phyloP scores from a whole-genome alignment of 2,329 filamentous ascomycete species.

The Penicillium verrucosum region DNA sequence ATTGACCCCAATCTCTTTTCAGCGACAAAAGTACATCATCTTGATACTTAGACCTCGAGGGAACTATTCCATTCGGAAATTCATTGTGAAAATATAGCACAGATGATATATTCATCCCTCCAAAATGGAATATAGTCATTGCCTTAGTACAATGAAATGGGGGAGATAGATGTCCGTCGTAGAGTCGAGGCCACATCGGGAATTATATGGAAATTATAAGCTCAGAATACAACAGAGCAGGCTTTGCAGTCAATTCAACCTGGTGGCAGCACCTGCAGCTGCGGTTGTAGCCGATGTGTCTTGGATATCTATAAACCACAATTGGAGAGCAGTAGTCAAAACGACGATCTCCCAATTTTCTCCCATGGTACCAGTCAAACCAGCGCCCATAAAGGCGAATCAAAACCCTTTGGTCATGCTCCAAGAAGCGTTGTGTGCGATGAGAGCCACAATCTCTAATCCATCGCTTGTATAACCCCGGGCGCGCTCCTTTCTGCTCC shows the following conservation, averaged over 20 bases:
- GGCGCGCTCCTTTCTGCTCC: constrained; percentile 9
- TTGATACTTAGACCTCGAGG: neutral
- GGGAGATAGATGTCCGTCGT: neutral
- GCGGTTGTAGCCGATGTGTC: neutral
- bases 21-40: neutral
- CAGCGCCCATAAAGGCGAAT: constrained; percentile 9
- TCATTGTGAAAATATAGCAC: neutral
- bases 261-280: neutral
- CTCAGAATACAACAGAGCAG: neutral
- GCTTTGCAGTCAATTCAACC: neutral
- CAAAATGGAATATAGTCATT: neutral
- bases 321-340: constrained; percentile 9
- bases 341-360: constrained; percentile 12
- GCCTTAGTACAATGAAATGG: neutral
- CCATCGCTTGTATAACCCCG: constrained; percentile 10
- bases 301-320: constrained; percentile 11
- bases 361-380: constrained; percentile 8
- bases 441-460: constrained; percentile 12
- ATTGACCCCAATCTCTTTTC: neutral
- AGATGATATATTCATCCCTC: neutral
- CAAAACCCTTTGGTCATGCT: constrained; percentile 12
- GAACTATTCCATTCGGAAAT: neutral
- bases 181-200: neutral
- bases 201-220: no score
- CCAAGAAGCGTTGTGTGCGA: constrained; percentile 15